A percentile compares a stretch with the other conserved stretches of the same genome.
phyloP scores from a whole-genome alignment of 352 stramenopile genomes.

The Plasmopara viticola region DNA sequence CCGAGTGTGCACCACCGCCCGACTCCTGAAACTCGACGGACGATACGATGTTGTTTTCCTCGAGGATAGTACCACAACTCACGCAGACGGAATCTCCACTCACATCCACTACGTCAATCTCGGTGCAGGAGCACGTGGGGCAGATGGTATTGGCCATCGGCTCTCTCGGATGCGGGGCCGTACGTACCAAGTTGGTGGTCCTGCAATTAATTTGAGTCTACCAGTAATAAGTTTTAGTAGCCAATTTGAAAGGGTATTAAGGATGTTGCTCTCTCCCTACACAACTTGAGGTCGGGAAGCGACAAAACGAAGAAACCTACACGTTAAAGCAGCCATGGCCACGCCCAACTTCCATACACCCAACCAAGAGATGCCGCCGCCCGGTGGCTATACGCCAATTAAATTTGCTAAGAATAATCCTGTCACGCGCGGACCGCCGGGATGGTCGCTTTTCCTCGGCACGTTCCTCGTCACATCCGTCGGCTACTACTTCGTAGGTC shows the following conservation, averaged over 20 bases:
- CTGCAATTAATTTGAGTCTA: too few species aligned
- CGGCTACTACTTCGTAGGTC: conserved; percentile 70
- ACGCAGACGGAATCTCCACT: conserved; percentile 85
- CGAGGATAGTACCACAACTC: conserved; percentile 89
- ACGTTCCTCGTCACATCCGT: conserved; percentile 65
- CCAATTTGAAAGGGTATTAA: too few species aligned
- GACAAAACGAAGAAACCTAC: too few species aligned
- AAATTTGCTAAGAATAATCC: conserved; percentile 63
- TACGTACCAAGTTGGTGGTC: conserved; percentile 17
- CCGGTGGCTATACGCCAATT: conserved; percentile 66
- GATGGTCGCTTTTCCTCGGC: conserved; percentile 73
- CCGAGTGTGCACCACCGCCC: conserved; percentile 81
- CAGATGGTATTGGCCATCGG: conserved; percentile 67
- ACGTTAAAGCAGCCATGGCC: conserved; percentile 39
- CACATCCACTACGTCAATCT: conserved; percentile 93
- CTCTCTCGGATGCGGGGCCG: background rate
- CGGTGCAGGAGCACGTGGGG: conserved; percentile 91
- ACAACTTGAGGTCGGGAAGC: too few species aligned
- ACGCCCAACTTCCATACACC: conserved; percentile 70
- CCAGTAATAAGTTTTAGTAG: too few species aligned
- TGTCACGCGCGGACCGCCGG: conserved; percentile 58
- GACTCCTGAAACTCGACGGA: conserved; percentile 96
- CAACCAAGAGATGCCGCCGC: conserved; percentile 81
- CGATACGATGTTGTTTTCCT: conserved; percentile 97
- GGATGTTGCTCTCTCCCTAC: too few species aligned